Evolutionary conservation across 805 yeast species (phyloP).

Genomic region (Teunomyces gatunensis): DNA sequence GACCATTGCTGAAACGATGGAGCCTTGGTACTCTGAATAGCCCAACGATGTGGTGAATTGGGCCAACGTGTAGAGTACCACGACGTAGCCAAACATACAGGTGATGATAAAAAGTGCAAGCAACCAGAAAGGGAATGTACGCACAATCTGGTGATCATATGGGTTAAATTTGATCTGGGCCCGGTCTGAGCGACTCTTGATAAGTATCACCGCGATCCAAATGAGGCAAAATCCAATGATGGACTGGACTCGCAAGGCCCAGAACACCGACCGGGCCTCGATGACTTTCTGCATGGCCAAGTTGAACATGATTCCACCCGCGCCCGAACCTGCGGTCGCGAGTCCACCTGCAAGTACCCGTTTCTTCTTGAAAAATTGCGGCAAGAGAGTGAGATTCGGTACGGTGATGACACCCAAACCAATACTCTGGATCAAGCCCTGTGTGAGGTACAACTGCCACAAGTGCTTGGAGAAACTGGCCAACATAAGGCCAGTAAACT

Average conservation of each 20-base stretch:
- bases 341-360: constrained; percentile 19
- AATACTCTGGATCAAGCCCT: constrained; percentile 22
- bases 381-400: constrained; percentile 18
- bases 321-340: constrained; percentile 22
- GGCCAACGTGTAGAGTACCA: constrained; percentile 24
- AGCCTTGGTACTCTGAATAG: constrained; percentile 20
- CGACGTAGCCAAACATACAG: constrained; percentile 25
- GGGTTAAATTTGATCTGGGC: constrained; percentile 11
- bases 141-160: constrained; percentile 13
- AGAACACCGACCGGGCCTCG: constrained; percentile 15
- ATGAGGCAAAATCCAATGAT: constrained; percentile 9
- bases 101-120: constrained; percentile 15
- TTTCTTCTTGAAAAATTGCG: constrained; percentile 21
- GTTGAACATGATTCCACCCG: constrained; percentile 22
- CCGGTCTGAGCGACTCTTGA: constrained; percentile 12
- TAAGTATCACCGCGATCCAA: constrained; percentile 6
- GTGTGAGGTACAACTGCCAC: constrained; percentile 24
- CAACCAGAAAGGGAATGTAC: constrained; percentile 15
- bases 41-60: constrained; percentile 22
- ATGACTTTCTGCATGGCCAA: constrained; percentile 24
- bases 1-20: constrained; percentile 24
- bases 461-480: constrained; percentile 18
- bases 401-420: constrained; percentile 21
- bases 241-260: constrained; percentile 23
- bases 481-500: constrained; percentile 19